Conservation (phyloP, 805 yeast species). For the Saccharomycopsis oosterbeekiorum region DNA sequence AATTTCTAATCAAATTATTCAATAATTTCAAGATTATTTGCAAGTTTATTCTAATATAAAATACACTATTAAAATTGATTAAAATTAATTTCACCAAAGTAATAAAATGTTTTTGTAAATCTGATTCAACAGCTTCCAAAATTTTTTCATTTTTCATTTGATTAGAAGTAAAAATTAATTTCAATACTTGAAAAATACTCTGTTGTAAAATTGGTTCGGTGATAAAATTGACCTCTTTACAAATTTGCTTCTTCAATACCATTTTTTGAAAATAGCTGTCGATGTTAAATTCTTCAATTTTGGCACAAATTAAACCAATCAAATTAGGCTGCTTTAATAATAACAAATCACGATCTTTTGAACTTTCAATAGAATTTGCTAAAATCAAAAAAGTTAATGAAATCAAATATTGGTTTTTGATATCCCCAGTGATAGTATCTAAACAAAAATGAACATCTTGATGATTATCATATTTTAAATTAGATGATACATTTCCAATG, state of each 20-base stretch:
- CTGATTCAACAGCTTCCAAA: neutral
- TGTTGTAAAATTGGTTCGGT: slow-evolving; percentile 17
- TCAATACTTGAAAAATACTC: slow-evolving; percentile 16
- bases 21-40: slow-evolving; percentile 10
- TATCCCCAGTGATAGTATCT: neutral
- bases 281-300: neutral
- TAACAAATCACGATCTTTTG: slow-evolving; percentile 6
- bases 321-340: slow-evolving; percentile 5
- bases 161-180: slow-evolving; percentile 6
- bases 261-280: neutral
- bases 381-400: slow-evolving; percentile 11
- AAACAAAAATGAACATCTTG: slow-evolving; percentile 3
- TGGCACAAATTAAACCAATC: neutral
- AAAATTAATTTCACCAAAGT: slow-evolving; percentile 6
- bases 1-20: slow-evolving; percentile 10
- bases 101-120: slow-evolving; percentile 3
- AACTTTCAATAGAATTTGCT: slow-evolving; percentile 10
- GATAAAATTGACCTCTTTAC: slow-evolving; percentile 7
- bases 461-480: slow-evolving; percentile 2
- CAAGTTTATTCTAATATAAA: slow-evolving; percentile 13
- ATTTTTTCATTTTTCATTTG: neutral
- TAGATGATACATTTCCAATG: slow-evolving; percentile 13
- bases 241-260: neutral
- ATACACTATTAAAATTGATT: slow-evolving; percentile 13
- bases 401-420: slow-evolving; percentile 4